Percentiles rank a stretch among this genome's conserved stretches.
These are phyloP conservation scores for Bipolaris zeicola DNA, from an alignment of 2,329 filamentous ascomycete species.

Conservation along the genomic window DNA sequence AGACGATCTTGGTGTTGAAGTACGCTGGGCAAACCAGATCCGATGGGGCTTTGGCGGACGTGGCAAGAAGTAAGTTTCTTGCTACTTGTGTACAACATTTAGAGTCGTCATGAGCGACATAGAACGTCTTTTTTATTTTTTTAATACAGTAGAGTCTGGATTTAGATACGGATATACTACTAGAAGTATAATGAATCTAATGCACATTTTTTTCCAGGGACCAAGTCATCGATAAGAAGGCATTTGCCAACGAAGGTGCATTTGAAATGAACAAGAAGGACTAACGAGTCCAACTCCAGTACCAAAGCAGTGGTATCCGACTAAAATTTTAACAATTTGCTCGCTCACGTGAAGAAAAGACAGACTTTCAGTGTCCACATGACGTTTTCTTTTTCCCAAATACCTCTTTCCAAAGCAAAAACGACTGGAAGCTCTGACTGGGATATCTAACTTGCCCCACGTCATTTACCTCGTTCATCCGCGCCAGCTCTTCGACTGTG, in stretches of 20 bases:
- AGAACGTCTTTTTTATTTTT: neutral
- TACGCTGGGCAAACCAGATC: conserved; percentile 75
- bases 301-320: neutral
- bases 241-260: conserved; percentile 31
- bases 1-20: conserved; percentile 71
- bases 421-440: conserved; percentile 38
- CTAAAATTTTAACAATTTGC: too few species aligned
- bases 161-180: neutral
- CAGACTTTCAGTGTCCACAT: too few species aligned
- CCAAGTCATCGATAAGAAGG: conserved; percentile 27
- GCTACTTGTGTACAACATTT: neutral
- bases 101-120: neutral
- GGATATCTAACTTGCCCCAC: conserved; percentile 33
- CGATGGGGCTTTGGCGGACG: conserved; percentile 63
- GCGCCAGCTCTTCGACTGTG: conserved; percentile 23
- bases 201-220: conserved; percentile 15
- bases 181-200: conserved; percentile 6
- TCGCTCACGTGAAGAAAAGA: neutral
- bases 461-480: conserved; percentile 25
- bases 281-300: neutral
- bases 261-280: conserved; percentile 26
- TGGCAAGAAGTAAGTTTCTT: conserved; percentile 46
- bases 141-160: neutral
- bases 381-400: conserved; percentile 22
- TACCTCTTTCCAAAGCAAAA: conserved; percentile 33